Evolutionary conservation across 257 asterid genomes (phyloP).

Genomic region (Plantago elongata): DNA sequence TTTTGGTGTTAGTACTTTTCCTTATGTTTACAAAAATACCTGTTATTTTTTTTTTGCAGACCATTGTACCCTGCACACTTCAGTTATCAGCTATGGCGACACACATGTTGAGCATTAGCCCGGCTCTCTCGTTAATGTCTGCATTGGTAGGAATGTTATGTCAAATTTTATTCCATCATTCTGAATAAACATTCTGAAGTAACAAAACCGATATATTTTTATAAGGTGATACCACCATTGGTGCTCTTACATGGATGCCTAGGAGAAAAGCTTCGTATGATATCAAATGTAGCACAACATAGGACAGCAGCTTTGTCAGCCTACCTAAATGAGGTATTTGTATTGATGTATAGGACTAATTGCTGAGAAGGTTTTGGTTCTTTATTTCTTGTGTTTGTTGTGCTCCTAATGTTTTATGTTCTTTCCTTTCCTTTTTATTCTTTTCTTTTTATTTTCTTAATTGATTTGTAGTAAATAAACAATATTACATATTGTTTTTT

Average conservation of each 20-base stretch:
- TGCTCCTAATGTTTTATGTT: background rate
- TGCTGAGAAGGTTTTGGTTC: too few species aligned
- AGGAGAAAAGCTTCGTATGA: slow-evolving; percentile 73
- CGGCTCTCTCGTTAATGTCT: slow-evolving; percentile 59
- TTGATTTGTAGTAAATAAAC: too few species aligned
- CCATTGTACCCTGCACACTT: slow-evolving; percentile 64
- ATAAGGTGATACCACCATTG: slow-evolving; percentile 70
- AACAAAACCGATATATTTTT: slow-evolving; percentile 12
- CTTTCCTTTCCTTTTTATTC: too few species aligned
- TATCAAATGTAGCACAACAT: slow-evolving; percentile 66
- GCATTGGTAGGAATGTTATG: slow-evolving; percentile 54
- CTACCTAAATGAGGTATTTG: slow-evolving; percentile 73
- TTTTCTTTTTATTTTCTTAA: too few species aligned
- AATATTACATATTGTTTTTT: too few species aligned
- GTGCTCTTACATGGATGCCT: slow-evolving; percentile 59
- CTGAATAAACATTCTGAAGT: slow-evolving; percentile 8
- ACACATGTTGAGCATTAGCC: slow-evolving; percentile 78
- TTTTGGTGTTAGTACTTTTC: too few species aligned
- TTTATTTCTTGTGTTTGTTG: background rate
- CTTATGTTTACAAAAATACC: background rate
- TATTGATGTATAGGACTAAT: background rate
- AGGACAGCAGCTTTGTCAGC: slow-evolving; percentile 73
- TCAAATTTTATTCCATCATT: background rate
- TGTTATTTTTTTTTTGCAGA: slow-evolving; percentile 35
- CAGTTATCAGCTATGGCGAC: slow-evolving; percentile 80